These are phyloP conservation scores for Oryza nivara DNA, from an alignment of 176 grass and related monocot genomes.

Conservation along the genomic window DNA sequence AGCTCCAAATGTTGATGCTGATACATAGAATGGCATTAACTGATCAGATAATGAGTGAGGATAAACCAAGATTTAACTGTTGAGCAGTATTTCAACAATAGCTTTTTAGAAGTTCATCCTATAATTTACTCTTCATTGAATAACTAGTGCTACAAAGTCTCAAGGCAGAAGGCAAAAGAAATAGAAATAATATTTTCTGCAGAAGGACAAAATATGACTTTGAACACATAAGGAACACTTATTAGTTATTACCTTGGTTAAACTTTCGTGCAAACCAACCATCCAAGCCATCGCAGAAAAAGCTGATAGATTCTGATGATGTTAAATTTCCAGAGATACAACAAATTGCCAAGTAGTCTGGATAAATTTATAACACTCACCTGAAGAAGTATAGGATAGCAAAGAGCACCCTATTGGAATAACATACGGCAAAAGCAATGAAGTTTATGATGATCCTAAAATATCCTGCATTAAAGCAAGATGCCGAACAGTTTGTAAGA, in stretches of 20 bases:
- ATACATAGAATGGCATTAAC: slow-evolving; percentile 41
- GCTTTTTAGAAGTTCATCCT: slow-evolving; percentile 9
- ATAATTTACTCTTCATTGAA: background rate
- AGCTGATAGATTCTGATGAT: slow-evolving; percentile 50
- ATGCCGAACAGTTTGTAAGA: background rate
- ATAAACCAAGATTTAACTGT: background rate
- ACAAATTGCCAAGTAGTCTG: background rate
- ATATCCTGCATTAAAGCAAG: slow-evolving; percentile 56
- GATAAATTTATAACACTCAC: slow-evolving; percentile 34
- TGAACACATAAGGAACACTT: background rate
- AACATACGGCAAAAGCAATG: slow-evolving; percentile 78
- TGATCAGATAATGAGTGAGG: slow-evolving; percentile 26
- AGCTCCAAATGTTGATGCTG: slow-evolving; percentile 98
- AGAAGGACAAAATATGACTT: background rate
- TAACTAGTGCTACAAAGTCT: background rate
- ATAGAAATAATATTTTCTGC: background rate
- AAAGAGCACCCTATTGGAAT: slow-evolving; percentile 71
- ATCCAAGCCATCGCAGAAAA: slow-evolving; percentile 75
- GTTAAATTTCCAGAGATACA: slow-evolving; percentile 31
- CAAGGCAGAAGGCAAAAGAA: background rate
- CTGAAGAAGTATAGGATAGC: slow-evolving; percentile 90
- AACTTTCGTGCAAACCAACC: slow-evolving; percentile 82
- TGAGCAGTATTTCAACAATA: slow-evolving; percentile 12
- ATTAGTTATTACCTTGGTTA: slow-evolving; percentile 63
- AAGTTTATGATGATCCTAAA: slow-evolving; percentile 91